These are phyloP conservation scores for Russula sp. DNA, from an alignment of 768 basidiomycete genomes.

Conservation along the genomic window DNA sequence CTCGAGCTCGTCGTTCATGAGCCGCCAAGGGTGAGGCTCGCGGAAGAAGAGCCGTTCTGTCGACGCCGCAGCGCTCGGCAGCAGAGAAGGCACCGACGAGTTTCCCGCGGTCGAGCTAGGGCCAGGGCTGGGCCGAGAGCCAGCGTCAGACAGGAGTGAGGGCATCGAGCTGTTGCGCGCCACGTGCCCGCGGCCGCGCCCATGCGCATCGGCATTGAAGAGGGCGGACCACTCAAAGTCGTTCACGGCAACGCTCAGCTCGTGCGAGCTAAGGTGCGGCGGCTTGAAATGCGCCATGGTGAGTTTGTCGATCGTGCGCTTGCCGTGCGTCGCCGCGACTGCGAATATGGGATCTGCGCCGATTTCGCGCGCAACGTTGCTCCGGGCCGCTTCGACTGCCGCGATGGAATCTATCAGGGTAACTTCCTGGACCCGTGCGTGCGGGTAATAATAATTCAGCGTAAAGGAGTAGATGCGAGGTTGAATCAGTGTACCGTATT, in stretches of 20 bases:
- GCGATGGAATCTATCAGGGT: slow-evolving; percentile 69
- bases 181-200: slow-evolving; percentile 40
- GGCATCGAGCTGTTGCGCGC: slow-evolving; percentile 30
- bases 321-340: slow-evolving; percentile 71
- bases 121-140: slow-evolving; percentile 28
- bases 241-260: slow-evolving; percentile 52
- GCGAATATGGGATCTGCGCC: slow-evolving; percentile 60
- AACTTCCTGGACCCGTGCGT: slow-evolving; percentile 40
- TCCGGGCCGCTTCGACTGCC: slow-evolving; percentile 56
- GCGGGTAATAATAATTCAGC: background rate
- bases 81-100: slow-evolving; percentile 37
- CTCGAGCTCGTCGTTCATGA: slow-evolving; percentile 31
- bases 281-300: slow-evolving; percentile 44
- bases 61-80: background rate
- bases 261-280: slow-evolving; percentile 41
- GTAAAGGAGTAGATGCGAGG: background rate
- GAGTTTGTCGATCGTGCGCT: slow-evolving; percentile 71
- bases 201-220: slow-evolving; percentile 55
- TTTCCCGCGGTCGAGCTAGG: slow-evolving; percentile 34
- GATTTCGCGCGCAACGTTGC: slow-evolving; percentile 52
- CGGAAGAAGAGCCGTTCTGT: background rate
- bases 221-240: slow-evolving; percentile 60
- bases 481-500: slow-evolving; percentile 45
- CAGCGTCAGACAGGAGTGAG: slow-evolving; percentile 30
- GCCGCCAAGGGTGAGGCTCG: background rate